Conservation (phyloP, 495 filamentous ascomycete genomes). For the Aspergillus leporis region DNA sequence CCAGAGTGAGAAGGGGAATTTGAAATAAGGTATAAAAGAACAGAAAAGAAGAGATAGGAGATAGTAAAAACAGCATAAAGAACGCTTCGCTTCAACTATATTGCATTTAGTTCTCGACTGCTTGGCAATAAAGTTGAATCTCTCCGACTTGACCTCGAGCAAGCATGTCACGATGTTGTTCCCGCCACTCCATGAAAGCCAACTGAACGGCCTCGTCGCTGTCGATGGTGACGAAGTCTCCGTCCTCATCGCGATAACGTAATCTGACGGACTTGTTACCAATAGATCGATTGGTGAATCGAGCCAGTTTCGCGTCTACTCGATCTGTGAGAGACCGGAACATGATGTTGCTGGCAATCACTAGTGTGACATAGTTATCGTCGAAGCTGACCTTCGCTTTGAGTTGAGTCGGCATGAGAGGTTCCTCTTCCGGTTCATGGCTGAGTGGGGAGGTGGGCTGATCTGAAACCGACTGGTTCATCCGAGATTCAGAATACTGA, state of each 20-base stretch:
- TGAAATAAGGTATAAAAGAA: conserved; percentile 14
- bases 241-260: conserved; percentile 89
- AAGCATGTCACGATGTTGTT: conserved; percentile 65
- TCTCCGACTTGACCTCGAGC: conserved; percentile 71
- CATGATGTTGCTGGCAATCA: conserved; percentile 88
- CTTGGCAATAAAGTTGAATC: conserved; percentile 76
- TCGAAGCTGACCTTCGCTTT: conserved; percentile 93
- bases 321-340: conserved; percentile 91
- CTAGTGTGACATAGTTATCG: conserved; percentile 80
- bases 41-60: conserved; percentile 6
- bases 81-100: conserved; percentile 5
- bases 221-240: conserved; percentile 88
- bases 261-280: conserved; percentile 74
- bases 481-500: conserved; percentile 35
- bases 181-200: conserved; percentile 90
- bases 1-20: conserved; percentile 1
- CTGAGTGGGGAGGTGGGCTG: conserved; percentile 40
- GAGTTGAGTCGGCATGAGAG: conserved; percentile 63
- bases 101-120: conserved; percentile 35
- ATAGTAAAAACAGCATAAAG: conserved; percentile 3
- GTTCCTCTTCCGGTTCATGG: conserved; percentile 38
- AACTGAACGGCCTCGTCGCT: conserved; percentile 93
- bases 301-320: conserved; percentile 91
- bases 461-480: conserved; percentile 33
- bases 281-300: conserved; percentile 79